Evolutionary conservation across 805 yeast genomes (phyloP), one percentile per base, ranked within the genome.

Genomic region (Metschnikowia proteae): DNA sequence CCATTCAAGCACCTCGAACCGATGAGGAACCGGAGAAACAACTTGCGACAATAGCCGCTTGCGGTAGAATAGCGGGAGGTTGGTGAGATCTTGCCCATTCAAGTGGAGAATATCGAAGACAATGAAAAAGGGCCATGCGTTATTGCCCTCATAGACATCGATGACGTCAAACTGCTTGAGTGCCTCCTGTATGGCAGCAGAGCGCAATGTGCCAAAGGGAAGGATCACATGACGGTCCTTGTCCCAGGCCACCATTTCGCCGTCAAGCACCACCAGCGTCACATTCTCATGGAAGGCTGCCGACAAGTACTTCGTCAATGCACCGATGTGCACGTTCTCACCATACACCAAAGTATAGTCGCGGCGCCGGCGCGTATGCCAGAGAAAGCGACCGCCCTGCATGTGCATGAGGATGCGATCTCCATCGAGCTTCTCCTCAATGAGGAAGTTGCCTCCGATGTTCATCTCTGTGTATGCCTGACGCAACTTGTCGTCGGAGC

Each of bases 361-460:
- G 45, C 80, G 81, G 6, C 86, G 86, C 41, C 82, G 76, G 56
- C 96, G 74, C 45, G 88, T 82, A 60, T 65, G 83, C 60, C 75
- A 84, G 51, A 70, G 71, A 60, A 78, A 78, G 4, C 56, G 57
- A 8, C 58, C 59, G 31, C 55, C 45, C 10, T 28, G 44, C 68
- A 82, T 80, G 62, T 92, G 99, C 40, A 90, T 55, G 46, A 88
- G 83, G 57, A 88, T 81, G 55, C 99, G 69, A 64, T 92, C 97
- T 3, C 98, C 99, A 65, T 92, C 97, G 68, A 90, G 77, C 62
- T 92, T 92, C 62, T 92, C 97, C 60, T 92, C 98, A 7, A 92
- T 80, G 45, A 75, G 76, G 58, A 89, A 88, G 38, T 63, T 58
- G 32, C 57, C 59, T 17, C 55, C 58, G 5, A 62, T 41, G 2